phyloP scores from a whole-genome alignment of 306 rosid genomes.

The Prunus davidiana region DNA sequence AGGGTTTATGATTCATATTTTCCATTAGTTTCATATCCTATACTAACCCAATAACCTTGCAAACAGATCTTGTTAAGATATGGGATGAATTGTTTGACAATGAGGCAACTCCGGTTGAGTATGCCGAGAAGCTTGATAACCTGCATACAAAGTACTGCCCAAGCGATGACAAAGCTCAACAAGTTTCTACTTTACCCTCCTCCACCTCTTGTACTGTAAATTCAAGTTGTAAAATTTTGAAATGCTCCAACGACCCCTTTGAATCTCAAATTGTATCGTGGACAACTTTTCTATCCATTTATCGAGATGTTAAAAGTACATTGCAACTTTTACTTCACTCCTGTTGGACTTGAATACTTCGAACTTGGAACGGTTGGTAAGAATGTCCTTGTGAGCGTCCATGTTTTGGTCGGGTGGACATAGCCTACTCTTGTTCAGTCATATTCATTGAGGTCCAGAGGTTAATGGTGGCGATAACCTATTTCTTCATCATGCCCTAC shows the following conservation, averaged over 20 bases:
- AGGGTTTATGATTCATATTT: background rate
- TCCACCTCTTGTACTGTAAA: background rate
- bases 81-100: slow-evolving; percentile 79
- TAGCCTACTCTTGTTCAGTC: slow-evolving; percentile 4
- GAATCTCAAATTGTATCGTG: too few relatives aligned
- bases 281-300: too few relatives aligned
- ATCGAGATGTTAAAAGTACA: too few relatives aligned
- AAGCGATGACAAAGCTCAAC: slow-evolving; percentile 23
- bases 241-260: background rate
- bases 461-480: background rate
- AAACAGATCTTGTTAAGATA: slow-evolving; percentile 61
- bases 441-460: slow-evolving; percentile 3
- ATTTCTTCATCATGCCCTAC: background rate
- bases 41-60: slow-evolving; percentile 22
- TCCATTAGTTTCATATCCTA: background rate
- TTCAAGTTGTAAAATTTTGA: background rate
- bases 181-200: background rate
- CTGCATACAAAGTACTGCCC: slow-evolving; percentile 61
- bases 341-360: too few relatives aligned
- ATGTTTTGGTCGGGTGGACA: background rate
- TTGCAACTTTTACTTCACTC: too few relatives aligned
- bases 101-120: slow-evolving; percentile 67
- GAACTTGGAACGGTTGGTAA: too few relatives aligned
- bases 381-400: background rate
- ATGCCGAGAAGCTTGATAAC: slow-evolving; percentile 62